phyloP scores from a whole-genome alignment of 2,329 filamentous ascomycete species.

The Alternaria triticimaculans region DNA sequence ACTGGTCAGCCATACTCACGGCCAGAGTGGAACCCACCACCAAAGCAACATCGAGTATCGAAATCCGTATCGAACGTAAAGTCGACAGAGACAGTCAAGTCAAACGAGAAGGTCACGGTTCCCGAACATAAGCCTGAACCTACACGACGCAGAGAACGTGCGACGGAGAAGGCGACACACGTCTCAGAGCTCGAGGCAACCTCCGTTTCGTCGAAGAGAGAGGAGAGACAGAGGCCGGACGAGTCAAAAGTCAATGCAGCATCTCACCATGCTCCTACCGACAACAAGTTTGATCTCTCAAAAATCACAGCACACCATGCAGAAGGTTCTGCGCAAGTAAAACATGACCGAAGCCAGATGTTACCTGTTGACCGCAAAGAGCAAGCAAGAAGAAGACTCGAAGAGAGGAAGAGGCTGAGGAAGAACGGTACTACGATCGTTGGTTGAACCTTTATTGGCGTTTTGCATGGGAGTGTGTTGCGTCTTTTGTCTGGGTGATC shows the following conservation, averaged over 20 bases:
- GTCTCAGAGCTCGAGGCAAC: constrained; percentile 12
- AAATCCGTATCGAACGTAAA: constrained; percentile 23
- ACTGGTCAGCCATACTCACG: constrained; percentile 35
- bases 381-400: constrained; percentile 34
- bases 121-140: constrained; percentile 4
- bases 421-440: constrained; percentile 18
- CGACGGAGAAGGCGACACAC: background rate
- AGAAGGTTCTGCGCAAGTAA: constrained; percentile 28
- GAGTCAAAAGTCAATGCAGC: background rate
- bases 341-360: constrained; percentile 25
- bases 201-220: constrained; percentile 2
- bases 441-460: background rate
- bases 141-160: background rate
- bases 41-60: constrained; percentile 24
- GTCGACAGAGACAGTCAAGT: constrained; percentile 7
- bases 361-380: constrained; percentile 34
- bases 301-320: constrained; percentile 35
- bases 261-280: constrained; percentile 11
- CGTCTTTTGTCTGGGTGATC: background rate
- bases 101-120: constrained; percentile 2
- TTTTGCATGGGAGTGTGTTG: background rate
- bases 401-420: constrained; percentile 36
- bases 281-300: constrained; percentile 28
- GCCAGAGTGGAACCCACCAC: constrained; percentile 29
- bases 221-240: background rate